Conservation (phyloP, 352 stramenopile genomes). For the Albugo laibachii region DNA sequence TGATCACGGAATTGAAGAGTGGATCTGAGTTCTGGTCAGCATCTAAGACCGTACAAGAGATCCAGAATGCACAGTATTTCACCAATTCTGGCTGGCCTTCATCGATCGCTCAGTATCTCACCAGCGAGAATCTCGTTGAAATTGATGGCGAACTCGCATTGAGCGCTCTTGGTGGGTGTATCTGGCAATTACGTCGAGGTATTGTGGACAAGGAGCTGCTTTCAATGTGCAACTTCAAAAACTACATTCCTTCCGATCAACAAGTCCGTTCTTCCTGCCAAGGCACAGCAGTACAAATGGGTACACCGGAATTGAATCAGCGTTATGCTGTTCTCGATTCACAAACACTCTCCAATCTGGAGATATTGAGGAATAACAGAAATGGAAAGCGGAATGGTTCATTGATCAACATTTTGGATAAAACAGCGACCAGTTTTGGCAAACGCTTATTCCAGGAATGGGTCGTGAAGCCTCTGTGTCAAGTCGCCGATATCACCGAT, state of each 20-base stretch:
- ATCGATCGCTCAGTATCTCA: constrained; percentile 42
- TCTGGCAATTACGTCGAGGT: constrained; percentile 60
- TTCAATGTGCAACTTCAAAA: constrained; percentile 52
- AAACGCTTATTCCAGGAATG: constrained; percentile 90
- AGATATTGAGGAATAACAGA: constrained; percentile 84
- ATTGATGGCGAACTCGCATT: constrained; percentile 34
- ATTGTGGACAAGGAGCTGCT: constrained; percentile 73
- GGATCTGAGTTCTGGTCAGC: constrained; percentile 82
- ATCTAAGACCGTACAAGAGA: constrained; percentile 76
- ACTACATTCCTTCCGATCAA: constrained; percentile 64
- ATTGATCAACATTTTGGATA: constrained; percentile 83
- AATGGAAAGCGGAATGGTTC: constrained; percentile 80
- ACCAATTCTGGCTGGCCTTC: constrained; percentile 26
- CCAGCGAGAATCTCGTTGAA: constrained; percentile 33
- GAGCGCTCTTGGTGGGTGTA: constrained; percentile 46
- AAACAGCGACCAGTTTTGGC: constrained; percentile 87
- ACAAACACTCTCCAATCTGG: constrained; percentile 93
- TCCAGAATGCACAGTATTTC: constrained; percentile 81
- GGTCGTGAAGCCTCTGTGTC: constrained; percentile 92
- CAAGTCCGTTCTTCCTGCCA: constrained; percentile 9
- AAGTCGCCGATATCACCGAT: constrained; percentile 86
- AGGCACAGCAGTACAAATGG: neutral
- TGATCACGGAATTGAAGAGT: constrained; percentile 39
- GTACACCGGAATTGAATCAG: constrained; percentile 28
- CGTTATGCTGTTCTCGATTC: constrained; percentile 90